A percentile compares a stretch with the other conserved stretches of the same genome.
Conservation (phyloP, 495 filamentous ascomycete genomes). For the Immersiella caudata region DNA sequence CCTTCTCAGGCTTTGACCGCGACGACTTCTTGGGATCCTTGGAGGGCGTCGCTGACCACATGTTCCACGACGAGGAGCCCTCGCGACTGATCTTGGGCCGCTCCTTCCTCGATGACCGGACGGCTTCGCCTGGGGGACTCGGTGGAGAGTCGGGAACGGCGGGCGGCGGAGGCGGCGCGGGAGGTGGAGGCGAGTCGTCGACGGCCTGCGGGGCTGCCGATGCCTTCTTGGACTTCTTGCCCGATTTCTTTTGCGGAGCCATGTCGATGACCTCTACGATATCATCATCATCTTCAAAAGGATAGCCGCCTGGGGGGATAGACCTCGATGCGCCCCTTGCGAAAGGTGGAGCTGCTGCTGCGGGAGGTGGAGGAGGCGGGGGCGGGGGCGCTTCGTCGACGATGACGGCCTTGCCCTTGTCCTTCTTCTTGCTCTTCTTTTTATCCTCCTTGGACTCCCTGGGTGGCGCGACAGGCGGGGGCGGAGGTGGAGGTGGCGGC, state of each 20-base stretch:
- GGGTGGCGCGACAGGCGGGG: conserved; percentile 25
- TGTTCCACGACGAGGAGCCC: conserved; percentile 45
- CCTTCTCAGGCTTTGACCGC: conserved; percentile 38
- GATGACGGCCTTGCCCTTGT: conserved; percentile 22
- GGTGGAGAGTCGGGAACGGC: conserved; percentile 50
- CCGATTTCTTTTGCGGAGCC: conserved; percentile 43
- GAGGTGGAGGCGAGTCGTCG: conserved; percentile 36
- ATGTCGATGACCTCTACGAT: conserved; percentile 53
- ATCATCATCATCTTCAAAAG: conserved; percentile 48
- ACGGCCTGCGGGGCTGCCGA: conserved; percentile 32
- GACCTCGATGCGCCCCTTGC: conserved; percentile 41
- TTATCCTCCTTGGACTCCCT: conserved; percentile 29
- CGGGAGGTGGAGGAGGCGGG: conserved; percentile 25
- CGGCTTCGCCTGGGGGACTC: conserved; percentile 43
- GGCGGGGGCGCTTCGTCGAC: conserved; percentile 25
- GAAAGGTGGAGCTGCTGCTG: conserved; percentile 20
- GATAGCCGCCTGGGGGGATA: conserved; percentile 53
- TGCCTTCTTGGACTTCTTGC: conserved; percentile 37
- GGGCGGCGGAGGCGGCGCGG: conserved; percentile 49
- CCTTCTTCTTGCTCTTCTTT: conserved; percentile 35
- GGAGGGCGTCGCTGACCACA: conserved; percentile 43
- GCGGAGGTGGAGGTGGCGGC: conserved; percentile 25
- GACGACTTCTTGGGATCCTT: conserved; percentile 46
- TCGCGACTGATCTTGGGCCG: conserved; percentile 50
- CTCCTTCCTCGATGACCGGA: conserved; percentile 47